Conservation (phyloP, 1,284 basidiomycete species). For the Ceratobasidium papillatum region DNA sequence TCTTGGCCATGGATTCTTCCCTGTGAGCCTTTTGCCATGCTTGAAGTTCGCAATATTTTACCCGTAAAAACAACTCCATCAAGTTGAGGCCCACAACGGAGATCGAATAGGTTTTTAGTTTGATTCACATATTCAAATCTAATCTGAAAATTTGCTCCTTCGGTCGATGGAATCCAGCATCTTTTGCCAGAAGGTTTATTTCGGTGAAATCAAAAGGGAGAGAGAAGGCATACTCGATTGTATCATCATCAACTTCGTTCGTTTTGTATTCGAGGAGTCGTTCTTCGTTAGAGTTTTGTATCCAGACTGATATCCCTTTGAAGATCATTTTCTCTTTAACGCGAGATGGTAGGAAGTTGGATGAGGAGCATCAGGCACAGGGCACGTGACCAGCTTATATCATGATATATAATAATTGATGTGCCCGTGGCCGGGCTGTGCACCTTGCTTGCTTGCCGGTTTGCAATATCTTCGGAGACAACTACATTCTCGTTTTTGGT, state of each 20-base stretch:
- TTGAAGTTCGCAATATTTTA: neutral
- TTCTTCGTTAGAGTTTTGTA: neutral
- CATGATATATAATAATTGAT: no score
- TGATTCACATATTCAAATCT: neutral
- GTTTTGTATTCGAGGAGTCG: neutral
- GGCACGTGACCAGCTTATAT: no score
- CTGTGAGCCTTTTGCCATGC: no score
- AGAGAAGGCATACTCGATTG: neutral
- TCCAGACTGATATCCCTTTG: neutral
- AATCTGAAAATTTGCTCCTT: conserved; percentile 18
- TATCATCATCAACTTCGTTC: neutral
- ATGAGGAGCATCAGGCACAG: no score
- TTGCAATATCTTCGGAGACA: no score
- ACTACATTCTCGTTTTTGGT: no score
- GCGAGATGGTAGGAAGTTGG: no score
- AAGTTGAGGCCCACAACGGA: neutral
- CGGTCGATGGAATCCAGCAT: conserved; percentile 4
- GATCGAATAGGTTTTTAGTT: neutral
- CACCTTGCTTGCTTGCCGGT: no score
- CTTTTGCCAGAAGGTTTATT: neutral
- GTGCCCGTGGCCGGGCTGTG: no score
- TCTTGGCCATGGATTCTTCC: neutral
- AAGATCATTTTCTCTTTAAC: neutral
- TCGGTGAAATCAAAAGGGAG: no score
- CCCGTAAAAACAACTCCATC: neutral